These are phyloP conservation scores for Nitzschia palea DNA, from an alignment of 108 stramenopile genomes.

Conservation along the genomic window DNA sequence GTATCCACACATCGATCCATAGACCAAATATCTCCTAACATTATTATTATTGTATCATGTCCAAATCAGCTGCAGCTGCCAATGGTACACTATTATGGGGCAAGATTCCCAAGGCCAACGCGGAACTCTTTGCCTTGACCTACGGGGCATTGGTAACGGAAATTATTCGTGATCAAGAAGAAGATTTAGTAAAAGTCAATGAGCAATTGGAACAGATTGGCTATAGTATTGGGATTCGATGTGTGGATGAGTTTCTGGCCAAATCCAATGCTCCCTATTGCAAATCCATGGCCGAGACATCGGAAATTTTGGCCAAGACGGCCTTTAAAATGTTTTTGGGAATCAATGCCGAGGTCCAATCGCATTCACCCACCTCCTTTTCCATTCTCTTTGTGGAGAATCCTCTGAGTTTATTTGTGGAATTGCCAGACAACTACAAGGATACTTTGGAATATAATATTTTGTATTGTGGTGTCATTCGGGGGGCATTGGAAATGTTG, in stretches of 20 bases:
- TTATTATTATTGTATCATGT: slow-evolving; percentile 25
- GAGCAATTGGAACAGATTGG: slow-evolving; percentile 93
- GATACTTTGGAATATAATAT: slow-evolving; percentile 81
- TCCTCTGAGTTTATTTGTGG: slow-evolving; percentile 93
- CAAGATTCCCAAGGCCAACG: slow-evolving; percentile 88
- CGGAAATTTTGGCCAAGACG: slow-evolving; percentile 88
- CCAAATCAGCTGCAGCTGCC: slow-evolving; percentile 54
- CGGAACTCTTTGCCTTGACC: slow-evolving; percentile 95
- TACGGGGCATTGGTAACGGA: slow-evolving; percentile 95
- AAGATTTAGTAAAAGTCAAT: slow-evolving; percentile 52
- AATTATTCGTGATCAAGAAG: slow-evolving; percentile 82
- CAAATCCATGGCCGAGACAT: slow-evolving; percentile 75
- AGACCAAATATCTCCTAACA: not conserved
- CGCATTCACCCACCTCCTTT: slow-evolving; percentile 68
- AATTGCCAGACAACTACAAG: slow-evolving; percentile 66
- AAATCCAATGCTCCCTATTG: slow-evolving; percentile 68
- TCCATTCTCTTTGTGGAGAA: slow-evolving; percentile 86
- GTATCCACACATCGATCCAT: not conserved
- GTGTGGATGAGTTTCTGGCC: slow-evolving; percentile 95
- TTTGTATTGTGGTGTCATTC: slow-evolving; percentile 89
- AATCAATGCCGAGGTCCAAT: slow-evolving; percentile 76
- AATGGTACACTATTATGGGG: slow-evolving; percentile 74
- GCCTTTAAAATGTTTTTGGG: slow-evolving; percentile 98
- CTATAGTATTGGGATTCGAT: slow-evolving; percentile 92
- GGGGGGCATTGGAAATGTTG: slow-evolving; percentile 94